phyloP scores from a whole-genome alignment of 2,329 filamentous ascomycete genomes.

The Clarireedia homoeocarpa region DNA sequence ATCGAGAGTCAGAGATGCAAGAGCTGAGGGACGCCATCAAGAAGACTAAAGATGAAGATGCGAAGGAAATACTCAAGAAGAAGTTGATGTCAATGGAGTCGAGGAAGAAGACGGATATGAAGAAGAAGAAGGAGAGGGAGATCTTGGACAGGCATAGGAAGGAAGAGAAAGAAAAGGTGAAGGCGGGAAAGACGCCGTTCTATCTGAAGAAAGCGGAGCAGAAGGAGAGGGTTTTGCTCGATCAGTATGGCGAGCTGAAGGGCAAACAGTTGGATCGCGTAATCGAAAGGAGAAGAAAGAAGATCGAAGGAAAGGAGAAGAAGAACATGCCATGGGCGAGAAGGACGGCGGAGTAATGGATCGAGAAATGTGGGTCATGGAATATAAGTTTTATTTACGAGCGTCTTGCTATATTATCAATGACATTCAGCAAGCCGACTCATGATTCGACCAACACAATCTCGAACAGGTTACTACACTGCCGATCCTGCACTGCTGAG shows the following conservation, averaged over 20 bases:
- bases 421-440: neutral
- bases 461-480: too few species aligned
- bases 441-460: too few species aligned
- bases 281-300: slow-evolving; percentile 84
- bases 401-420: neutral
- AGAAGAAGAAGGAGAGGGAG: slow-evolving; percentile 61
- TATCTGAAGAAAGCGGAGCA: slow-evolving; percentile 89
- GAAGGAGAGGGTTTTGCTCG: slow-evolving; percentile 75
- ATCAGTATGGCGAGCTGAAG: slow-evolving; percentile 77
- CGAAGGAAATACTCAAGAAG: slow-evolving; percentile 64
- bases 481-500: too few species aligned
- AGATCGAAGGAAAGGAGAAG: slow-evolving; percentile 77
- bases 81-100: slow-evolving; percentile 73
- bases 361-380: neutral
- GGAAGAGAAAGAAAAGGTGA: slow-evolving; percentile 76
- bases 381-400: neutral
- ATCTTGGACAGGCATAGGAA: slow-evolving; percentile 68
- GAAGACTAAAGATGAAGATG: slow-evolving; percentile 55
- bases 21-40: slow-evolving; percentile 62
- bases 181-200: slow-evolving; percentile 85
- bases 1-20: slow-evolving; percentile 75
- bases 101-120: slow-evolving; percentile 60
- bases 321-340: slow-evolving; percentile 58
- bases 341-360: slow-evolving; percentile 31
- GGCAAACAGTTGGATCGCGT: slow-evolving; percentile 75